Evolutionary conservation across 1,284 basidiomycete genomes (phyloP).

Genomic region (Malassezia dermatis): DNA sequence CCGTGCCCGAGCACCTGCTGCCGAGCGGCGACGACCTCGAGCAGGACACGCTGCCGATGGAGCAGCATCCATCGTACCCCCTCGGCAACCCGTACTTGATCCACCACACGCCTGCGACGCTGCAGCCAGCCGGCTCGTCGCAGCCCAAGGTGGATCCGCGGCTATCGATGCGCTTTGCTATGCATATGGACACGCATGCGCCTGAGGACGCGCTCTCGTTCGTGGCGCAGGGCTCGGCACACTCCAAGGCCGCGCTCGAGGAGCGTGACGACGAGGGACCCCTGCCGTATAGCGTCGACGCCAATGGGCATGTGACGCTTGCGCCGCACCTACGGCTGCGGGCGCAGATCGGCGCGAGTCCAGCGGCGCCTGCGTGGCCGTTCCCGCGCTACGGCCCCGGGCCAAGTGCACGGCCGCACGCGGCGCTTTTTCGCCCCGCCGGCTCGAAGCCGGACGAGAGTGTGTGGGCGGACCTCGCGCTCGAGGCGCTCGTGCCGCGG

Average conservation of each 20-base stretch:
- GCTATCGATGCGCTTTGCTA: conserved; percentile 7
- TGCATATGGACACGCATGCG: conserved; percentile 1
- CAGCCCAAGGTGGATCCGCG: conserved; percentile 16
- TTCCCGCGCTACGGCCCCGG: conserved; percentile 31
- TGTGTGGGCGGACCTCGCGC: conserved; percentile 35
- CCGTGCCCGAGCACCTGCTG: conserved; percentile 27
- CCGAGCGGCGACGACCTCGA: conserved; percentile 30
- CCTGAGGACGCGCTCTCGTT: conserved; percentile 8
- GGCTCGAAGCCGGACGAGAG: conserved; percentile 17
- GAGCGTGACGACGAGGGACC: neutral
- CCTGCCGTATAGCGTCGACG: conserved; percentile 1
- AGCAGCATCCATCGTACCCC: conserved; percentile 37
- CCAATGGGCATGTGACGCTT: conserved; percentile 8
- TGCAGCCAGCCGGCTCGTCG: conserved; percentile 16
- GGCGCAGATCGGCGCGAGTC: conserved; percentile 7
- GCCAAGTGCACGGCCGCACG: conserved; percentile 19
- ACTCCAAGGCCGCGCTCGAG: conserved; percentile 8
- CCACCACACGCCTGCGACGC: conserved; percentile 13
- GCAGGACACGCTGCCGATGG: conserved; percentile 33
- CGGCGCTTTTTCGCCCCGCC: conserved; percentile 22
- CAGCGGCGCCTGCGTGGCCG: conserved; percentile 22
- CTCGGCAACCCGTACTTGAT: conserved; percentile 26
- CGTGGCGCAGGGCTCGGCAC: conserved; percentile 7
- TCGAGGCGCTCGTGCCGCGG: conserved; percentile 26
- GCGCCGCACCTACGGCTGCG: conserved; percentile 17